Evolutionary conservation across 768 basidiomycete genomes (phyloP).

Genomic region (Leccinellum albellum): DNA sequence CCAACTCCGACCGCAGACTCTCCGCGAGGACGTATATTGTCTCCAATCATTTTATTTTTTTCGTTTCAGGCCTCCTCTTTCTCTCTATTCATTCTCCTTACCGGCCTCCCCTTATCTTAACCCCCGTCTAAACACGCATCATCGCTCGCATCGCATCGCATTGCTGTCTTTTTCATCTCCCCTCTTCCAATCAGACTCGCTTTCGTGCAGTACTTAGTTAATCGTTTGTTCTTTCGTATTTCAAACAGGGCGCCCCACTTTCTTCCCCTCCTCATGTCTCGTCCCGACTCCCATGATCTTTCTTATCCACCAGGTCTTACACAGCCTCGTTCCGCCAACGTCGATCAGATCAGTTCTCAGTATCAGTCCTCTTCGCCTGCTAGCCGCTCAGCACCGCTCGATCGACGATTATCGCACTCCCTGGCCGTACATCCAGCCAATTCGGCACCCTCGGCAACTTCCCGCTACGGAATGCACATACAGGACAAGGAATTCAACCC

Average conservation of each 20-base stretch:
- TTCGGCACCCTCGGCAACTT: slow-evolving; percentile 26
- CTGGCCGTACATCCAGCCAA: slow-evolving; percentile 14
- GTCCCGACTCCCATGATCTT: slow-evolving; percentile 39
- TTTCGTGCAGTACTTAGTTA: slow-evolving; percentile 28
- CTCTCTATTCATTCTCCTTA: slow-evolving; percentile 3
- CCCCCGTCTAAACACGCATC: slow-evolving; percentile 28
- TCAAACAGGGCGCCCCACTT: slow-evolving; percentile 14
- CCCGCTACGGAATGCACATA: slow-evolving; percentile 34
- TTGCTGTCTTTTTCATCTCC: slow-evolving; percentile 28
- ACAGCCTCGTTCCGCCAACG: slow-evolving; percentile 25
- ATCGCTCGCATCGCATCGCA: slow-evolving; percentile 31
- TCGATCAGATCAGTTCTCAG: slow-evolving; percentile 22
- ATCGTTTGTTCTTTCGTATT: slow-evolving; percentile 25
- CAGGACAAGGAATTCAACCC: slow-evolving; percentile 37
- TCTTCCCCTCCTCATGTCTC: slow-evolving; percentile 37
- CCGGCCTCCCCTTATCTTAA: slow-evolving; percentile 28
- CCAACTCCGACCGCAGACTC: slow-evolving; percentile 31
- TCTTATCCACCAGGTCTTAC: slow-evolving; percentile 33
- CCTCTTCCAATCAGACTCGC: slow-evolving; percentile 21
- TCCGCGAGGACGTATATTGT: slow-evolving; percentile 29
- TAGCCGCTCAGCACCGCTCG: slow-evolving; percentile 11
- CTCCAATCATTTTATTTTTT: slow-evolving; percentile 26
- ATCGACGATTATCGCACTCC: slow-evolving; percentile 21
- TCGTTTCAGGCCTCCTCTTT: slow-evolving; percentile 23
- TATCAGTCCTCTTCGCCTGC: slow-evolving; percentile 14